Evolutionary conservation across 192 early-diverging fungal genomes (phyloP).

Genomic region (Funneliformis geosporum): DNA sequence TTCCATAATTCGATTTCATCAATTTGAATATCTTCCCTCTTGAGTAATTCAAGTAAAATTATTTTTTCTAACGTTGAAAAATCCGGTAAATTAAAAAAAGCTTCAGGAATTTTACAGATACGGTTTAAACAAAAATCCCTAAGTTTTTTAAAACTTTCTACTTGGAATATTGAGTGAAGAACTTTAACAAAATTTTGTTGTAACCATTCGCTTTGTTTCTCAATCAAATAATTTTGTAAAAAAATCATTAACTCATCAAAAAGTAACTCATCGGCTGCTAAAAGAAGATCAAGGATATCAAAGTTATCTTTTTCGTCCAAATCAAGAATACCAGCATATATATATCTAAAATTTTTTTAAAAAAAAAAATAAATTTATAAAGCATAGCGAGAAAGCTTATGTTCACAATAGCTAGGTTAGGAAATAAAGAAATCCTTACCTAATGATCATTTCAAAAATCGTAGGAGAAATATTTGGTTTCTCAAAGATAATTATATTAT

Average conservation of each 20-base stretch:
- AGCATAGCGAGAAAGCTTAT: too few species aligned
- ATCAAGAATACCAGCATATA: constrained; percentile 18
- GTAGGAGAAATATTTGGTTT: too few species aligned
- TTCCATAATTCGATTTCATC: background rate
- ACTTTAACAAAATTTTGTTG: constrained; percentile 14
- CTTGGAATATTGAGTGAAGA: background rate
- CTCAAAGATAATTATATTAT: too few species aligned
- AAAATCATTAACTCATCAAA: constrained; percentile 4
- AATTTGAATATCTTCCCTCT: constrained; percentile 5
- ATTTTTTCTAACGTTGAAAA: background rate
- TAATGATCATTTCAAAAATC: too few species aligned
- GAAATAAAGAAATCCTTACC: too few species aligned
- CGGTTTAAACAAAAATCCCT: background rate
- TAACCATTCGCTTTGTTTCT: background rate
- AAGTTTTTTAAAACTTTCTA: constrained; percentile 1
- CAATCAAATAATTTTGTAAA: constrained; percentile 11
- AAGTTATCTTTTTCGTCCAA: background rate
- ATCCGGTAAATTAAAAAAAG: constrained; percentile 1
- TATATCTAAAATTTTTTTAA: background rate
- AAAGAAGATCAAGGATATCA: constrained; percentile 10
- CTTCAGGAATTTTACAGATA: constrained; percentile 7
- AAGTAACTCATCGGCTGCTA: constrained; percentile 21
- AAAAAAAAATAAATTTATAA: too few species aligned
- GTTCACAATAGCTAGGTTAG: too few species aligned
- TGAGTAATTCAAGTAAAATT: background rate